Evolutionary conservation across 2,329 filamentous ascomycete species (phyloP).

Genomic region (Pseudogymnoascus sp.): DNA sequence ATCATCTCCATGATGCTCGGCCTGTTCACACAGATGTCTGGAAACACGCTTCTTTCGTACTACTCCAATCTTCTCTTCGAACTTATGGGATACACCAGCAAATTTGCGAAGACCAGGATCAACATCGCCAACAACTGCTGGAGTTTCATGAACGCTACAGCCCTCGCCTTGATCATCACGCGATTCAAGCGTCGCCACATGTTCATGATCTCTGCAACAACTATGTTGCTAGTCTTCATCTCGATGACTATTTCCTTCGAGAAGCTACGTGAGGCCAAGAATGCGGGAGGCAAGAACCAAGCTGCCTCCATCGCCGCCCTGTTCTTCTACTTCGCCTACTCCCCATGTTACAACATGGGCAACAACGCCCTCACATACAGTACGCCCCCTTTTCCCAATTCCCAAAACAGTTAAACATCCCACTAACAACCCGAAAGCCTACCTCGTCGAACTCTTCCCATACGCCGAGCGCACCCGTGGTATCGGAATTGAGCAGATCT

Average conservation of each 20-base stretch:
- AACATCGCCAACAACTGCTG: constrained; percentile 38
- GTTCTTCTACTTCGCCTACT: constrained; percentile 53
- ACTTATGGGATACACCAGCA: constrained; percentile 36
- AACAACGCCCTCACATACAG: constrained; percentile 58
- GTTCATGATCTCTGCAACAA: constrained; percentile 45
- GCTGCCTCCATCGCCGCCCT: constrained; percentile 29
- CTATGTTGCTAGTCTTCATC: constrained; percentile 45
- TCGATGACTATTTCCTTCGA: constrained; percentile 45
- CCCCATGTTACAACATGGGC: constrained; percentile 54
- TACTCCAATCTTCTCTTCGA: constrained; percentile 40
- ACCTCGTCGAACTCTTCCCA: constrained; percentile 51
- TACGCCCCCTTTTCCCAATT: constrained; percentile 24
- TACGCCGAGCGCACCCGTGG: constrained; percentile 49
- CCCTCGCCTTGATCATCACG: constrained; percentile 34
- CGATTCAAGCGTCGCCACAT: constrained; percentile 39
- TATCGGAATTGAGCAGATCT: constrained; percentile 35
- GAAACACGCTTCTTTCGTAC: constrained; percentile 38
- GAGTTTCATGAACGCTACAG: constrained; percentile 35
- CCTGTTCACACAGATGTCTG: constrained; percentile 45
- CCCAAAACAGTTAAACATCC: neutral
- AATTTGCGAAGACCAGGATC: constrained; percentile 37
- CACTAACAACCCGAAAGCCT: constrained; percentile 29
- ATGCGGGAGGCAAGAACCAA: constrained; percentile 21
- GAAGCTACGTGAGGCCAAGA: constrained; percentile 28
- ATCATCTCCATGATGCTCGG: constrained; percentile 42